Conservation (phyloP, 2,329 filamentous ascomycete species). For the Colletotrichum sp. region DNA sequence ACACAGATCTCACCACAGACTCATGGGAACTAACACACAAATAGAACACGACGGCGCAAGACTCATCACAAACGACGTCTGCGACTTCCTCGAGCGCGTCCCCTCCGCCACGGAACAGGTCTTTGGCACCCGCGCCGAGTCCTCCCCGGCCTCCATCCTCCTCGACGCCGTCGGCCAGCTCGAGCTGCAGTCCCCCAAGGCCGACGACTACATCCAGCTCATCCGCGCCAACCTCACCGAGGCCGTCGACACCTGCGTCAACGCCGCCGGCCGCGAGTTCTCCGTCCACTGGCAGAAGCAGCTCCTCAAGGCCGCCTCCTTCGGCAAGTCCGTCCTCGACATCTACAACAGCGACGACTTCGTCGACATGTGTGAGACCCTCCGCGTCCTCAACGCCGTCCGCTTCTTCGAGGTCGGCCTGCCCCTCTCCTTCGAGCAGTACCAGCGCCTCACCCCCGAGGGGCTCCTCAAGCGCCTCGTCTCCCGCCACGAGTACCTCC, state of each 20-base stretch:
- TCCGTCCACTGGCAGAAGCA: slow-evolving; percentile 93
- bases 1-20: neutral
- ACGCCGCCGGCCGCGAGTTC: slow-evolving; percentile 91
- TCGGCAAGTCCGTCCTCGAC: slow-evolving; percentile 96
- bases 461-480: slow-evolving; percentile 85
- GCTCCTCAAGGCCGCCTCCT: slow-evolving; percentile 93
- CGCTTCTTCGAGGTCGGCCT: slow-evolving; percentile 91
- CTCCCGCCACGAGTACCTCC: slow-evolving; percentile 87
- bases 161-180: slow-evolving; percentile 91
- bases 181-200: slow-evolving; percentile 93
- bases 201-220: slow-evolving; percentile 95
- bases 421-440: slow-evolving; percentile 92
- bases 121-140: slow-evolving; percentile 86
- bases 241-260: slow-evolving; percentile 92
- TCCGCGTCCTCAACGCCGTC: slow-evolving; percentile 91
- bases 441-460: slow-evolving; percentile 87
- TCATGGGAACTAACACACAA: slow-evolving; percentile 12
- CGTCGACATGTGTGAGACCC: slow-evolving; percentile 95
- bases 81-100: slow-evolving; percentile 96
- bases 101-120: slow-evolving; percentile 86
- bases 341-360: slow-evolving; percentile 99
- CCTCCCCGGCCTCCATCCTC: slow-evolving; percentile 88
- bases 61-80: slow-evolving; percentile 90
- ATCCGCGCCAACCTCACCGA: slow-evolving; percentile 88
- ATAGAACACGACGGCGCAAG: slow-evolving; percentile 82